Evolutionary conservation across 495 filamentous ascomycete genomes (phyloP).

Genomic region (Trichocladium antarcticum): DNA sequence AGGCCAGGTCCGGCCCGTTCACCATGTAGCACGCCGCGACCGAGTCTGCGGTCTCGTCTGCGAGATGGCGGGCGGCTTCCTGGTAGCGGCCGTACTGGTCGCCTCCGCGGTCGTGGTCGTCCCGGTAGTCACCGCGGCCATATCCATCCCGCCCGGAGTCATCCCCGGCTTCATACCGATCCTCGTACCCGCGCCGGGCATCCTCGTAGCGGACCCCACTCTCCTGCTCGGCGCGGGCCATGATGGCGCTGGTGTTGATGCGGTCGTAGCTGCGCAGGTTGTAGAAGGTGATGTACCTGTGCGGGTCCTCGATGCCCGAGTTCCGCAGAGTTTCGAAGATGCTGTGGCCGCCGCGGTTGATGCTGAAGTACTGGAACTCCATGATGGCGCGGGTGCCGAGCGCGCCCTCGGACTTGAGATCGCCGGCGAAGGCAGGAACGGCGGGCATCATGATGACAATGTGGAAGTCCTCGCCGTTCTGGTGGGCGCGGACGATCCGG

Average conservation of each 20-base stretch:
- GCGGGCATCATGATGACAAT: slow-evolving; percentile 80
- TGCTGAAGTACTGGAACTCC: slow-evolving; percentile 73
- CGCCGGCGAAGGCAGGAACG: slow-evolving; percentile 83
- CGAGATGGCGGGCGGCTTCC: slow-evolving; percentile 45
- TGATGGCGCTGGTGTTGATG: slow-evolving; percentile 59
- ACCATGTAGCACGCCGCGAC: slow-evolving; percentile 82
- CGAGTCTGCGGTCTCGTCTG: slow-evolving; percentile 55
- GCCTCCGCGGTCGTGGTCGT: slow-evolving; percentile 15
- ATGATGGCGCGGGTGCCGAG: slow-evolving; percentile 89
- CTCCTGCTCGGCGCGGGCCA: slow-evolving; percentile 52
- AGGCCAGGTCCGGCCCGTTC: slow-evolving; percentile 59
- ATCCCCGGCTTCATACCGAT: slow-evolving; percentile 27
- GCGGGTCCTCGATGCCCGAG: slow-evolving; percentile 54
- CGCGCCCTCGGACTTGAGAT: slow-evolving; percentile 64
- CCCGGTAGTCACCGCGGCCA: background rate
- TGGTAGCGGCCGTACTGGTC: slow-evolving; percentile 53
- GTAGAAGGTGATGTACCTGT: slow-evolving; percentile 87
- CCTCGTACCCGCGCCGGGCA: slow-evolving; percentile 57
- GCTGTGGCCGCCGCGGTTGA: slow-evolving; percentile 74
- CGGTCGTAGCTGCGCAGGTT: slow-evolving; percentile 90
- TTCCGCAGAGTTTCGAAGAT: slow-evolving; percentile 71
- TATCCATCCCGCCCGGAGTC: slow-evolving; percentile 8
- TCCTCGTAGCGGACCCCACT: slow-evolving; percentile 65
- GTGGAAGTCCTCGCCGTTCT: slow-evolving; percentile 63
- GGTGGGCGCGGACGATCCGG: slow-evolving; percentile 68